These are phyloP conservation scores for Boletus barrowsii DNA, from an alignment of 768 basidiomycete genomes.

Conservation along the genomic window DNA sequence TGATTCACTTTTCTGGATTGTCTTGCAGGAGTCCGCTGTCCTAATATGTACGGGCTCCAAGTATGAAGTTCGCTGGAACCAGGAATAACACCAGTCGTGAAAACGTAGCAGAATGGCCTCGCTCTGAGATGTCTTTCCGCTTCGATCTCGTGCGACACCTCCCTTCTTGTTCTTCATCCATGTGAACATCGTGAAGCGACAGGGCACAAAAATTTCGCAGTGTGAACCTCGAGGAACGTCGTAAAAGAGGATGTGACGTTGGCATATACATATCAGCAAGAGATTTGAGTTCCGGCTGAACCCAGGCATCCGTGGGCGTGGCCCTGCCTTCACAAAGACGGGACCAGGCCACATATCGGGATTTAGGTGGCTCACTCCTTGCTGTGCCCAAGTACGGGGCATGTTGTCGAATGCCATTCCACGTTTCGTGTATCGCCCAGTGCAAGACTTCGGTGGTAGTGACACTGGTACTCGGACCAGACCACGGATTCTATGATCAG, in stretches of 20 bases:
- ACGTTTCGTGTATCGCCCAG: neutral
- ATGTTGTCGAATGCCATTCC: neutral
- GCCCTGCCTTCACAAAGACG: neutral
- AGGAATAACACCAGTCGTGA: neutral
- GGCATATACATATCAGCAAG: neutral
- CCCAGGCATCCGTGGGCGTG: neutral
- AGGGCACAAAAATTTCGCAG: no score
- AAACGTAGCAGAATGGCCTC: neutral
- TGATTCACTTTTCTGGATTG: neutral
- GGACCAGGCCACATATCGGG: neutral
- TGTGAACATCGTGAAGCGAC: neutral
- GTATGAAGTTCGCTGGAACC: neutral
- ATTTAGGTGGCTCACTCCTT: neutral
- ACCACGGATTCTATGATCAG: neutral
- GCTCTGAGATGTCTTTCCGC: neutral
- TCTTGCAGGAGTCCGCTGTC: neutral
- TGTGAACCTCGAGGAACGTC: neutral
- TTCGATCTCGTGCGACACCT: neutral
- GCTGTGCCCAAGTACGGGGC: neutral
- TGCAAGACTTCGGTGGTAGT: neutral
- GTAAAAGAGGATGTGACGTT: neutral
- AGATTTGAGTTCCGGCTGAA: neutral
- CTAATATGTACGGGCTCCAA: neutral
- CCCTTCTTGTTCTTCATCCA: neutral
- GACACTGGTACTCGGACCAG: neutral